phyloP scores from a whole-genome alignment of 768 basidiomycete species.

The Hygrocybe punicea region DNA sequence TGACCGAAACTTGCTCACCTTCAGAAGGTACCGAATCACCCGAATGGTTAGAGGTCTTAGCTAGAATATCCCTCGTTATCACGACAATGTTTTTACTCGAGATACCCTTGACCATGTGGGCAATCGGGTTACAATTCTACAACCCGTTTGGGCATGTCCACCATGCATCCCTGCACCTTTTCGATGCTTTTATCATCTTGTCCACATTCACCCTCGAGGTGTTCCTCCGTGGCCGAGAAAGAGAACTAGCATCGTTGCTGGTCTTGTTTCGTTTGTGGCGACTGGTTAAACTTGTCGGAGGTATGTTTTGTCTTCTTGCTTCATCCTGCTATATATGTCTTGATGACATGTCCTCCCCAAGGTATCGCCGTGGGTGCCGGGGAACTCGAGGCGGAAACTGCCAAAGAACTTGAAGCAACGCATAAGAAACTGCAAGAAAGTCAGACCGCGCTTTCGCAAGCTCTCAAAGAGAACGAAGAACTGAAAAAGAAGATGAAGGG shows the following conservation, averaged over 20 bases:
- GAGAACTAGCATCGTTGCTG: constrained; percentile 68
- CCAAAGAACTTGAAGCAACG: constrained; percentile 48
- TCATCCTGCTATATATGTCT: not conserved
- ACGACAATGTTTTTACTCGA: constrained; percentile 73
- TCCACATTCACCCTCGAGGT: constrained; percentile 74
- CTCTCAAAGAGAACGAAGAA: constrained; percentile 52
- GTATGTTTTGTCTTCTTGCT: constrained; percentile 23
- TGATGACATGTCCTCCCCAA: constrained; percentile 24
- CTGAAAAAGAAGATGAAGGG: constrained; percentile 28
- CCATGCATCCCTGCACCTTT: constrained; percentile 64
- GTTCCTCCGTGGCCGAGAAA: constrained; percentile 60
- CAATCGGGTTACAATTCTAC: constrained; percentile 60
- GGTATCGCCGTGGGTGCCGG: constrained; percentile 75
- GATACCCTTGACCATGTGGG: constrained; percentile 68
- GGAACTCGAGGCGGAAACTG: constrained; percentile 58
- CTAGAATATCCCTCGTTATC: constrained; percentile 62
- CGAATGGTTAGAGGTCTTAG: constrained; percentile 59
- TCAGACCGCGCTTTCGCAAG: constrained; percentile 41
- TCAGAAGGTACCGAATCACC: constrained; percentile 44
- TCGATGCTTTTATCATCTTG: constrained; percentile 69
- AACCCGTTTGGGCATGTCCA: constrained; percentile 54
- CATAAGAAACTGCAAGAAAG: constrained; percentile 47
- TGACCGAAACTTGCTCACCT: constrained; percentile 50
- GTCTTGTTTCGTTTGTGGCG: constrained; percentile 78
- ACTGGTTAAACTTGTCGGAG: constrained; percentile 66